Conservation (phyloP, 805 yeast species). For the Pichia exigua region DNA sequence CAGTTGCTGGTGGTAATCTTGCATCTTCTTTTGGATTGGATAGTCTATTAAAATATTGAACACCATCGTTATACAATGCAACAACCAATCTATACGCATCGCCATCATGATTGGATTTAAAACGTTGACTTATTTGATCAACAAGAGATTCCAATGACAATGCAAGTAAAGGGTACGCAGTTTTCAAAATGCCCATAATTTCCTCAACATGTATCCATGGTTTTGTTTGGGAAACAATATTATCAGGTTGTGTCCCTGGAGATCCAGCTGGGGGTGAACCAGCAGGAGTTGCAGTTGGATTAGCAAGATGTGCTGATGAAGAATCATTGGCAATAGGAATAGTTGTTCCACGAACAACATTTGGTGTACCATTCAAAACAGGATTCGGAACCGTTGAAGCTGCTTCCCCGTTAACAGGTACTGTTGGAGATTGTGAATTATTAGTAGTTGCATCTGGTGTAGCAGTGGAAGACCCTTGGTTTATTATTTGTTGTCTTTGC, state of each 20-base stretch:
- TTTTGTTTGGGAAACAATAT: conserved; percentile 36
- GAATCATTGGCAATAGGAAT: neutral
- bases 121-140: conserved; percentile 89
- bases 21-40: conserved; percentile 86
- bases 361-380: neutral
- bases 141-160: conserved; percentile 89
- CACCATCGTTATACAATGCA: conserved; percentile 88
- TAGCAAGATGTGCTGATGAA: neutral
- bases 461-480: neutral
- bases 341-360: conserved; percentile 1
- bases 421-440: neutral
- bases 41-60: conserved; percentile 78
- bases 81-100: conserved; percentile 92
- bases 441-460: conserved; percentile 4
- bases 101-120: conserved; percentile 90
- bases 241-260: conserved; percentile 3
- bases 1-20: conserved; percentile 83
- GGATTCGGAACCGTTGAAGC: neutral
- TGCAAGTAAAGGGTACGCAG: conserved; percentile 92
- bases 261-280: conserved; percentile 1
- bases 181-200: conserved; percentile 88
- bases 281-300: neutral
- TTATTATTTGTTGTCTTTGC: conserved; percentile 50
- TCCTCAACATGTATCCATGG: conserved; percentile 94
- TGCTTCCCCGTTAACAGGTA: neutral